A percentile compares a stretch with the other conserved stretches of the same genome.
These are phyloP conservation scores for Penicillium psychrofluorescens DNA, from an alignment of 495 filamentous ascomycete species.

Conservation along the genomic window DNA sequence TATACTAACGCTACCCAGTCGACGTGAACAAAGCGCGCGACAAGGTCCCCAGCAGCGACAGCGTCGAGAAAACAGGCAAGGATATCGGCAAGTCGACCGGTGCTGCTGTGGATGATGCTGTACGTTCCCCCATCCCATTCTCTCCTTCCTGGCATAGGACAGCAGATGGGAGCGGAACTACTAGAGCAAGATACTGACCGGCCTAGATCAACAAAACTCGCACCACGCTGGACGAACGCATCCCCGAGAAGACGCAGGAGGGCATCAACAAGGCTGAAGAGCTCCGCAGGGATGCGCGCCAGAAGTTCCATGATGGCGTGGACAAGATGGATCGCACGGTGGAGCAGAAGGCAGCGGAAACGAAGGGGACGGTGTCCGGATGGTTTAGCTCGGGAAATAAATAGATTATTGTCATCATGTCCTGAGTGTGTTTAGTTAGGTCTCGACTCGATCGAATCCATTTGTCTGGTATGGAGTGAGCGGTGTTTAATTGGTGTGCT, in stretches of 20 bases:
- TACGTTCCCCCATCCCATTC: constrained; percentile 24
- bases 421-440: neutral
- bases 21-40: constrained; percentile 59
- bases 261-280: constrained; percentile 66
- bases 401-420: neutral
- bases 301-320: constrained; percentile 25
- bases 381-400: constrained; percentile 58
- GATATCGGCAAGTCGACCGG: constrained; percentile 44
- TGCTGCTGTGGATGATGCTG: constrained; percentile 47
- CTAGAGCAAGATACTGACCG: constrained; percentile 1
- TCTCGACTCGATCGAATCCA: neutral
- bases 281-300: constrained; percentile 35
- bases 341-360: constrained; percentile 66
- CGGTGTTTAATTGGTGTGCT: neutral
- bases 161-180: neutral
- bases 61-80: constrained; percentile 46
- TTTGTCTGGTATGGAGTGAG: neutral
- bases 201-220: constrained; percentile 49
- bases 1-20: constrained; percentile 27
- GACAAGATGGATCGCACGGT: constrained; percentile 62
- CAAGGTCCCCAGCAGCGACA: constrained; percentile 44
- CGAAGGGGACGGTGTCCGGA: constrained; percentile 67
- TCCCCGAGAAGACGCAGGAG: constrained; percentile 50
- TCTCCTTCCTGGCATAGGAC: neutral
- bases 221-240: constrained; percentile 48